Base-by-base conservation (phyloP, 768 basidiomycete genomes). In the Pholiota microspora region DNA sequence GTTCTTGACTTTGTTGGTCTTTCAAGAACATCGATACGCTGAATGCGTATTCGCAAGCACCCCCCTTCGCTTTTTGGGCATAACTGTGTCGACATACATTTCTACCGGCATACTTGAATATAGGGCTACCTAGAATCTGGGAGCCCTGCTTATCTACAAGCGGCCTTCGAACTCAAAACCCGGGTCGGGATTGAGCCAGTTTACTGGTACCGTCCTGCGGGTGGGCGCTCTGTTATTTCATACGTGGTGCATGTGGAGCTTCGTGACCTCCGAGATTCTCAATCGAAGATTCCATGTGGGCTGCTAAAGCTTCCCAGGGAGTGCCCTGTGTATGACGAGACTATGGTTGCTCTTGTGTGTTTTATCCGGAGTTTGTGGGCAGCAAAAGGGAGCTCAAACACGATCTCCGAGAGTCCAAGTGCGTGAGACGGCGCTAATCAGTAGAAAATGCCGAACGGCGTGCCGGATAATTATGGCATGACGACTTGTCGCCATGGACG, bases 401-500 rank as follows among this genome's bases (percentile, higher is more conserved):
- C 40, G 35, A n/a, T 0, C 35, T 16, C n/a, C 4, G 35, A n/a
- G 40, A 2, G 5, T 18, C 21, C 40, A 42, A 9, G 23, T 18
- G 16, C 3, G 8, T 16, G n/a, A 16, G n/a, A 42, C 40, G 40
- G 40, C 40, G 40, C 40, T 42, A 24, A 42, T 42, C 40, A 42
- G n/a, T 18, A 38, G 36, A 38, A 38, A 15, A 16, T 38, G 36
- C n/a, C 36, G 40, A 42, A 2, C 40, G 40, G 40, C 12, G 9
- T 10, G n/a, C n/a, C 15, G 24, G 12, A n/a, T n/a, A n/a, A n/a
- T n/a, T 34, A 46, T 9, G 46, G 38, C 28, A 18, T 51, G 31
- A 28, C 51, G 44, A 51, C 51, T 25, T 42, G 51, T 51, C 42
- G 51, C 44, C 44, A 51, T 44, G 51, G 50, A 21, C 21, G 24